A percentile compares a stretch with the other conserved stretches of the same genome.
Evolutionary conservation across 495 filamentous ascomycete genomes (phyloP).

Genomic region (Penicillium ucsense): DNA sequence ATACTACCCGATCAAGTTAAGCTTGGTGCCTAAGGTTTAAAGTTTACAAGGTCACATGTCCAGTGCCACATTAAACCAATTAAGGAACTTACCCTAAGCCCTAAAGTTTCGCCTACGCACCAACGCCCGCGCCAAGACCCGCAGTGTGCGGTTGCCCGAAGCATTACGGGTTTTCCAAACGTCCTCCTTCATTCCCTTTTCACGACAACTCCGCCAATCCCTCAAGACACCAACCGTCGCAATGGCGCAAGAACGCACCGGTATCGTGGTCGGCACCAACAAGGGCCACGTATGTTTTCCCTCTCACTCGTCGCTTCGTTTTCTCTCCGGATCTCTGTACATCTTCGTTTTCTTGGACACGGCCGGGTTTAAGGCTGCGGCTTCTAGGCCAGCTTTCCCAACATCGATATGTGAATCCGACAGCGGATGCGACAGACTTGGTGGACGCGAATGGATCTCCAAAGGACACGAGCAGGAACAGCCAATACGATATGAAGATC

Average conservation of each 20-base stretch:
- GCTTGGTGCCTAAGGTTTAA: slow-evolving; percentile 3
- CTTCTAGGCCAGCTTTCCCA: too few species aligned
- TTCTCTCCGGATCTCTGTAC: slow-evolving; percentile 8
- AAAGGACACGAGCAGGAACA: too few species aligned
- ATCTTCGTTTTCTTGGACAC: slow-evolving; percentile 12
- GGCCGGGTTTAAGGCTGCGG: slow-evolving; percentile 4
- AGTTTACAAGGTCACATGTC: background rate
- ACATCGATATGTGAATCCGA: too few species aligned
- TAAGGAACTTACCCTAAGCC: slow-evolving; percentile 14
- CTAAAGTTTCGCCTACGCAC: slow-evolving; percentile 29
- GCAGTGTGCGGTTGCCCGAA: slow-evolving; percentile 23
- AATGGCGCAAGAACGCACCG: slow-evolving; percentile 60
- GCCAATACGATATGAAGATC: too few species aligned
- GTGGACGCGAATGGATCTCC: too few species aligned
- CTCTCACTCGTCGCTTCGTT: slow-evolving; percentile 4
- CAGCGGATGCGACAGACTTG: too few species aligned
- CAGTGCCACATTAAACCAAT: slow-evolving; percentile 5
- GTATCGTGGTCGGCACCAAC: slow-evolving; percentile 76
- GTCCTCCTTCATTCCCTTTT: slow-evolving; percentile 23
- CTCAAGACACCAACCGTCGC: slow-evolving; percentile 34
- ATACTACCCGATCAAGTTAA: slow-evolving; percentile 2
- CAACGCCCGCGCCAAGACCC: slow-evolving; percentile 24
- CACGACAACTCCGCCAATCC: slow-evolving; percentile 40
- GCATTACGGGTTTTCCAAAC: slow-evolving; percentile 29
- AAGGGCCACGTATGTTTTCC: slow-evolving; percentile 70